Evolutionary conservation across 306 rosid species (phyloP).

Genomic region (Dalbergia oliveri): DNA sequence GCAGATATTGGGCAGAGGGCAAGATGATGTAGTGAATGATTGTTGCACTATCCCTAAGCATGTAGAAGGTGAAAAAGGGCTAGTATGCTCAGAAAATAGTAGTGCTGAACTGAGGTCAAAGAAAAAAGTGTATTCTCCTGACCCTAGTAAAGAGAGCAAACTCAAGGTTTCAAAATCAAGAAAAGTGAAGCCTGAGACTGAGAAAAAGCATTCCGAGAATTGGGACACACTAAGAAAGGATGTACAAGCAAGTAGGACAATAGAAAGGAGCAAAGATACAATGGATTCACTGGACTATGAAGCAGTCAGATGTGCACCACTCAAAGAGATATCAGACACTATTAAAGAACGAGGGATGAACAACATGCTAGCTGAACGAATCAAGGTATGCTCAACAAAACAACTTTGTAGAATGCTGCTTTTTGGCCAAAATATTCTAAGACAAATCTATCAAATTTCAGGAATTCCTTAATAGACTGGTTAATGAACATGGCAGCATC

Average conservation of each 20-base stretch:
- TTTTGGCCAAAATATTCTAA: constrained; percentile 27
- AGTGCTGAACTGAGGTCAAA: constrained; percentile 46
- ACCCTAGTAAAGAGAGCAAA: constrained; percentile 45
- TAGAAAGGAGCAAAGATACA: constrained; percentile 62
- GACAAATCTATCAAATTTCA: constrained; percentile 50
- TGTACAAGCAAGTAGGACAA: constrained; percentile 53
- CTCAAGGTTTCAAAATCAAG: constrained; percentile 58
- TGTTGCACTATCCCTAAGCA: constrained; percentile 42
- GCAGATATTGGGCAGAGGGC: constrained; percentile 41
- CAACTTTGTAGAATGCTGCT: constrained; percentile 35
- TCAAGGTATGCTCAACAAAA: constrained; percentile 61
- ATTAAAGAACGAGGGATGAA: constrained; percentile 92
- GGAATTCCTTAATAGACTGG: constrained; percentile 85
- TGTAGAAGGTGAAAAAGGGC: constrained; percentile 43
- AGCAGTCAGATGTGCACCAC: constrained; percentile 73
- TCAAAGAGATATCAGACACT: constrained; percentile 66
- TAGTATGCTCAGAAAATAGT: constrained; percentile 45
- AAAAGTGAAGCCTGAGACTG: constrained; percentile 54
- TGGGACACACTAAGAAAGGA: constrained; percentile 88
- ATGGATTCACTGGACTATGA: constrained; percentile 91
- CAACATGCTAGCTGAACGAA: constrained; percentile 93
- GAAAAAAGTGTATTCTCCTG: constrained; percentile 49
- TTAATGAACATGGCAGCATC: constrained; percentile 84
- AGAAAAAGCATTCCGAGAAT: constrained; percentile 57
- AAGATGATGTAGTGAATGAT: constrained; percentile 47